Conservation (phyloP, 23 red algal genomes). For the Chondrus crispus region DNA sequence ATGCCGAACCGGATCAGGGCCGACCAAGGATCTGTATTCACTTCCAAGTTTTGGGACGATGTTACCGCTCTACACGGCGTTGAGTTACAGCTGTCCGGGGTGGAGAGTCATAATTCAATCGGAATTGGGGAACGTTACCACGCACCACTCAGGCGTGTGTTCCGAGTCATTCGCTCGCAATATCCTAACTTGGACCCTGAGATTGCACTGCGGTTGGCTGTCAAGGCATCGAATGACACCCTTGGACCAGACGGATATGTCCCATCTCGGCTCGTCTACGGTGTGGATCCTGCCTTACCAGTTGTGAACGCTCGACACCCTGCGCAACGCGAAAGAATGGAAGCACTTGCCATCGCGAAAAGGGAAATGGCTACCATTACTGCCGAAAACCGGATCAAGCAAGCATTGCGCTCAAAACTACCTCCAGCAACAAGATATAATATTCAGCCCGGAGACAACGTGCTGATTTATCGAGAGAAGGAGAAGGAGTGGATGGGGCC, state of each 20-base stretch:
- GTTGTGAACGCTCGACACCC: not conserved
- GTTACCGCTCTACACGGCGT: not conserved
- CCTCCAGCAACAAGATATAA: conserved; percentile 1
- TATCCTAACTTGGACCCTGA: not conserved
- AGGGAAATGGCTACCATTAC: conserved; percentile 10
- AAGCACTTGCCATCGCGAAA: not conserved
- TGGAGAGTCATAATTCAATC: conserved; percentile 29
- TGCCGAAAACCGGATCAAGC: not conserved
- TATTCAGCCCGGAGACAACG: not conserved
- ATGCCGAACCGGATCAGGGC: not conserved
- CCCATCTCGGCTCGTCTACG: not conserved
- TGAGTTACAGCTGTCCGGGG: conserved; percentile 13
- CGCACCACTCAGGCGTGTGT: conserved; percentile 1
- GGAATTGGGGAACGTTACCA: conserved; percentile 4
- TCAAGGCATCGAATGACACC: conserved; percentile 27
- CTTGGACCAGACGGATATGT: conserved; percentile 11
- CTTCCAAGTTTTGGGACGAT: not conserved
- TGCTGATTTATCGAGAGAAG: conserved; percentile 5
- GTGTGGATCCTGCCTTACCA: not conserved
- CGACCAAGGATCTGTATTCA: not conserved
- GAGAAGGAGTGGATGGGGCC: conserved; percentile 18
- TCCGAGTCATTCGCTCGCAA: not conserved
- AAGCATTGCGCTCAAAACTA: not conserved
- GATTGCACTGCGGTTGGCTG: not conserved
- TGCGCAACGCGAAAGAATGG: conserved; percentile 5